Evolutionary conservation across 2,329 filamentous ascomycete genomes (phyloP), one percentile per base, ranked within the genome.

Genomic region (Lachnellula subtilissima): DNA sequence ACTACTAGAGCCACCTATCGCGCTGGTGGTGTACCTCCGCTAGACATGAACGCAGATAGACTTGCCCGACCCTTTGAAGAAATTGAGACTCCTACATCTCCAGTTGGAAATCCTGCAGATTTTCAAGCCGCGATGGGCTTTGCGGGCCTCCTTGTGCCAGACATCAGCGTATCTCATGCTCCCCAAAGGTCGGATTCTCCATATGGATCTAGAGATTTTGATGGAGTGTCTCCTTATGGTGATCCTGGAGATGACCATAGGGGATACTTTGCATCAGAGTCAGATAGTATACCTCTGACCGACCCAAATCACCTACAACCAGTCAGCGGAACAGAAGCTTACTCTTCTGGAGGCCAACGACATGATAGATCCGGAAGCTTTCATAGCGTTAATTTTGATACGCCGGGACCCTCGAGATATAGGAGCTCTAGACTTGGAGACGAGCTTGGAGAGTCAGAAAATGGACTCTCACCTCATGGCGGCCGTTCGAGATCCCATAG

Each of bases 271-370:
- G 39, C 59, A 12, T 53, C 64, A 1, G 67, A 85, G 59, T 84
- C 82, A 6, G 84, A 87, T 66, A 74, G 74, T 42, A 75, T 81
- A 14, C 84, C 84, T 25, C 73, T 87, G 50, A 87, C 84, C 1
- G 78, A 84, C 62, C 69, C 73, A 54, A 75, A 72, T 56, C 76
- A 80, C 60, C 68, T 85, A 45, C 78, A 83, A 59, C 81, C 82
- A 45, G 80, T 84, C 45, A 79, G 77, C 59, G 79, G 80, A 17
- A 74, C 75, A 17, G 48, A 54, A 54, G 56, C 52, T 36, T 56
- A 63, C 19, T 69, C 69, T 19, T 73, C 73, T 45, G 65, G 72
- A 32, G 73, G 72, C 43, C 73, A 75, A 59, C 69, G 72, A 42
- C 74, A 77, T 57, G 77, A 80, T 48, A 76, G 79, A 67, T 74